Evolutionary conservation across 352 stramenopile genomes (phyloP), one percentile per base, ranked within the genome.

Genomic region (Globisporangium polare): DNA sequence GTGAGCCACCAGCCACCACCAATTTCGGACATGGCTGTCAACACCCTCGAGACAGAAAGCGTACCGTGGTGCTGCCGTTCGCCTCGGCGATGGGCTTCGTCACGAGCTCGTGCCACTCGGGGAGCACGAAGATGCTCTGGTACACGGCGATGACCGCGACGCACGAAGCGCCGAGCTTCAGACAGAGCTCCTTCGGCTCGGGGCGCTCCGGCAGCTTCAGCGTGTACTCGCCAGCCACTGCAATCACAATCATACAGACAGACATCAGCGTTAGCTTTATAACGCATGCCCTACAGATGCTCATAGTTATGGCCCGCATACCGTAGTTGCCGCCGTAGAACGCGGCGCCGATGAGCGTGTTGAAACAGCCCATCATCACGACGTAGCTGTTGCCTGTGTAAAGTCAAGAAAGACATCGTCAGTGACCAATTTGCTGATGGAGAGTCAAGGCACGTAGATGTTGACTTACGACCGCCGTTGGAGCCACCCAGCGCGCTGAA

Each of bases 241-340:
- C 10, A 56, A 62, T 33, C 47, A 2, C 26, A 18, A 17, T 33
- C 2, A 18, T 1, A 27, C 17, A 20, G 29, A 39, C 17, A 20
- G 29, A 39, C 17, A 60, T 2, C 6, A 49, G 10, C 20, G n/a
- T 35, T 43, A 37, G 31, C 39, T 22, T 20, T 20, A 8, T 20
- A 17, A 22, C 33, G 12, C 20, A 43, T 4, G 37, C 5, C 17
- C 18, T 22, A 9, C n/a, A 46, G 27, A 35, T 56, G 1, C 31
- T 3, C 53, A 47, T 5, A 1, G 5, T 18, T 15, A 8, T 29
- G 13, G n/a, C 13, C n/a, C 3, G 58, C 65, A 43, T 24, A 83
- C 75, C 75, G 54, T 95, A 95, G 71, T 93, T 95, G 33, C 82
- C 86, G 8, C 83, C 86, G 60, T 95, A 95, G 55, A 93, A 95